phyloP scores from a whole-genome alignment of 495 filamentous ascomycete species.

The Neurospora sp. region DNA sequence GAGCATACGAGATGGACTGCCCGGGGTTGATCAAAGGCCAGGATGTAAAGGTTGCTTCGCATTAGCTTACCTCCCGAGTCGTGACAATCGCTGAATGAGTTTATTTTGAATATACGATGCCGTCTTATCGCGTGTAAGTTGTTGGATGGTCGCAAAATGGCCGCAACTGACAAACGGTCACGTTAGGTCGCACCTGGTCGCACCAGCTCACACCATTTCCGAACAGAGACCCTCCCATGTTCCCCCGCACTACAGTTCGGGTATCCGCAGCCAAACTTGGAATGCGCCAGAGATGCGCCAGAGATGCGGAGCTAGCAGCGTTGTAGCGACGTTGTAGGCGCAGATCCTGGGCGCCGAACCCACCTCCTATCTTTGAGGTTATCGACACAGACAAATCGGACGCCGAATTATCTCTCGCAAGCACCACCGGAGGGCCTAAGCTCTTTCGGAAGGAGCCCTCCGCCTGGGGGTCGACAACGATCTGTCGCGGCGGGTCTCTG shows the following conservation, averaged over 20 bases:
- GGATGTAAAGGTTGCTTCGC: neutral
- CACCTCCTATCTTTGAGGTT: neutral
- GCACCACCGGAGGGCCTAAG: neutral
- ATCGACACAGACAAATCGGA: neutral
- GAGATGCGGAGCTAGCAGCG: neutral
- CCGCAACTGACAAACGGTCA: neutral
- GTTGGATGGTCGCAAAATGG: neutral
- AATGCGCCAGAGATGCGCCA: neutral
- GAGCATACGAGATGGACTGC: neutral
- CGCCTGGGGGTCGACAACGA: neutral
- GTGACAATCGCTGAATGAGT: neutral
- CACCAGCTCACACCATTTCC: neutral
- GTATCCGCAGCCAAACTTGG: neutral
- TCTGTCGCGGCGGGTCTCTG: neutral
- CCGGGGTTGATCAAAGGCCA: neutral
- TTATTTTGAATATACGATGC: neutral
- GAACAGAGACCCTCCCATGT: neutral
- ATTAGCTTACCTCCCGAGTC: neutral
- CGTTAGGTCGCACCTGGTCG: neutral
- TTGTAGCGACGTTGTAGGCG: neutral
- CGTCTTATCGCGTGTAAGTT: neutral
- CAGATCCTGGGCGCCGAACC: neutral
- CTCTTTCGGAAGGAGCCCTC: neutral
- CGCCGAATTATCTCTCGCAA: neutral
- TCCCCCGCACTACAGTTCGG: neutral